These are phyloP conservation scores for Straminergon stramineum DNA, from an alignment of 225 moss, liverwort and hornwort species.

Conservation along the genomic window DNA sequence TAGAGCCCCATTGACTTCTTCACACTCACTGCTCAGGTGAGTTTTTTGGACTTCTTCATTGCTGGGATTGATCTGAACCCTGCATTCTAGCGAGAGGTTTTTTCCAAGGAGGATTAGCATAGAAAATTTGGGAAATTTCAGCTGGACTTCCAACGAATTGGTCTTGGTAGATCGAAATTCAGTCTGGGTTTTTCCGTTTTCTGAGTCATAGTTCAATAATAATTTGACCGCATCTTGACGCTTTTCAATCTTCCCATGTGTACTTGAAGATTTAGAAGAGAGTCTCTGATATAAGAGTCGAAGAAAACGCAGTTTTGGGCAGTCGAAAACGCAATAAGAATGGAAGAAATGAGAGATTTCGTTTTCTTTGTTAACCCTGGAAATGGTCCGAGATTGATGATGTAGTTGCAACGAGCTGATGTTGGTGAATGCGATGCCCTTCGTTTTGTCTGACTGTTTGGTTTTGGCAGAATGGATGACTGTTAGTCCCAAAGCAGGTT, in stretches of 20 bases:
- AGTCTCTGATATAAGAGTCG: neutral
- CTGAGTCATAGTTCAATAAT: neutral
- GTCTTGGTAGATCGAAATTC: neutral
- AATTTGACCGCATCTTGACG: neutral
- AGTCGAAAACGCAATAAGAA: neutral
- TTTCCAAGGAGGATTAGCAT: neutral
- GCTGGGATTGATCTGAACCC: neutral
- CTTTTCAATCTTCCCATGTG: neutral
- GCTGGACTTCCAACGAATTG: neutral
- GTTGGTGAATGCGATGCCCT: neutral
- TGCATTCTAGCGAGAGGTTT: no score
- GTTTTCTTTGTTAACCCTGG: neutral
- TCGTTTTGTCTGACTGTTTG: neutral
- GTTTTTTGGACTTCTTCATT: neutral
- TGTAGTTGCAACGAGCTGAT: neutral
- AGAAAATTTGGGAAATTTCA: neutral
- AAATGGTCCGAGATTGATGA: neutral
- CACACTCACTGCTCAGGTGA: conserved; percentile 5
- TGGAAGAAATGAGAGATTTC: neutral
- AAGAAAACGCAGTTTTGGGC: no score
- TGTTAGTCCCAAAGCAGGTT: conserved; percentile 42
- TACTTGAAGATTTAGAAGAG: neutral
- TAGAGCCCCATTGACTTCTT: conserved; percentile 4
- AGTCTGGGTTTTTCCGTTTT: neutral
- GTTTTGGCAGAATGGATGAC: conserved; percentile 43